These are phyloP conservation scores for Diutina pseudorugosa DNA, from an alignment of 1,139 yeast species.

Conservation along the genomic window DNA sequence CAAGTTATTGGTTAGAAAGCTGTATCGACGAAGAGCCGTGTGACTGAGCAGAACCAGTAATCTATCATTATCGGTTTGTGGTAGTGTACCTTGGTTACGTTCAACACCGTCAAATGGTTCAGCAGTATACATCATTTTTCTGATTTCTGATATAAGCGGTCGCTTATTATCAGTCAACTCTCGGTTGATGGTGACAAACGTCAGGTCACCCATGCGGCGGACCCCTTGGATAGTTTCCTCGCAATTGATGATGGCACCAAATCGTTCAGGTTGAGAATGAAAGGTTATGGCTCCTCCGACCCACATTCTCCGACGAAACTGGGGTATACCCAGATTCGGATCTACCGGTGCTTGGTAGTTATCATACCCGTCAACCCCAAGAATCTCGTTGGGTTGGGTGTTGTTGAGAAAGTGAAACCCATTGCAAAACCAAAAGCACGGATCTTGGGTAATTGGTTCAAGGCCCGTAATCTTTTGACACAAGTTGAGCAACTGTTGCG, in stretches of 20 bases:
- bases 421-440: neutral
- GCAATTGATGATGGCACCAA: slow-evolving; percentile 20
- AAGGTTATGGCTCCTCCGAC: slow-evolving; percentile 45
- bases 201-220: slow-evolving; percentile 21
- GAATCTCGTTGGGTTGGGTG: slow-evolving; percentile 31
- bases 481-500: neutral
- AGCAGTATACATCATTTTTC: slow-evolving; percentile 28
- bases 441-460: neutral
- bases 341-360: slow-evolving; percentile 58
- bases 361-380: slow-evolving; percentile 75
- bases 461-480: neutral
- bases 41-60: neutral
- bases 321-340: slow-evolving; percentile 11
- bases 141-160: slow-evolving; percentile 14
- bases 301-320: slow-evolving; percentile 68
- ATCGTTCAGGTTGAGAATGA: slow-evolving; percentile 9
- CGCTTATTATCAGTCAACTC: slow-evolving; percentile 12
- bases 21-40: neutral
- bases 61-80: neutral
- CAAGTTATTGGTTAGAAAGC: slow-evolving; percentile 29
- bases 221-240: slow-evolving; percentile 30
- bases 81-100: neutral
- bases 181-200: slow-evolving; percentile 35
- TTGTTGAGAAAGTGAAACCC: slow-evolving; percentile 45
- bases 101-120: slow-evolving; percentile 9